A percentile compares a stretch with the other conserved stretches of the same genome.
Conservation (phyloP, 441 rosid genomes). For the Gossypium schwendimanii region DNA sequence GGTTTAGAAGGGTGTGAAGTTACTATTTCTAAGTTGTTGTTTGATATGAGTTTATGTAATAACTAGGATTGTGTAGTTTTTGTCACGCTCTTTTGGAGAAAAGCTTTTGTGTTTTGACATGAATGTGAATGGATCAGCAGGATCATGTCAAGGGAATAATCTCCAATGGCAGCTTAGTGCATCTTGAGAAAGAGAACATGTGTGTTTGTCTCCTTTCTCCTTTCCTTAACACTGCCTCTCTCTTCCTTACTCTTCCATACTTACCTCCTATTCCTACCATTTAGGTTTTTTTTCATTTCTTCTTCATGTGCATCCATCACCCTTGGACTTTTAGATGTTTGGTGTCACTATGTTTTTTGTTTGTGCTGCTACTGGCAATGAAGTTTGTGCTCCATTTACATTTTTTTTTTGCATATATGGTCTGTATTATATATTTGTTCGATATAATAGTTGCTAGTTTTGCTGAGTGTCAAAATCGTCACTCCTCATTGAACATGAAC, state of each 20-base stretch:
- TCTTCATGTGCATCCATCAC: constrained; percentile 22
- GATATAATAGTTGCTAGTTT: background rate
- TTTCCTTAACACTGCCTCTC: constrained; percentile 80
- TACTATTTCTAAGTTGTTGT: constrained; percentile 26
- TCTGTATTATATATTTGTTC: background rate
- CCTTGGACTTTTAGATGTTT: constrained; percentile 22
- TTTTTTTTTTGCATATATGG: background rate
- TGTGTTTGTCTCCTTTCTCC: constrained; percentile 99
- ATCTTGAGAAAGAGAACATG: constrained; percentile 93
- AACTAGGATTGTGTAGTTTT: background rate
- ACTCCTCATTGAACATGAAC: background rate
- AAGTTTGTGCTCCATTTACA: background rate
- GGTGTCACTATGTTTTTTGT: constrained; percentile 3
- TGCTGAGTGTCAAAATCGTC: background rate
- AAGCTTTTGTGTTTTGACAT: constrained; percentile 61
- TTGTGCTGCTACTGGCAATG: background rate
- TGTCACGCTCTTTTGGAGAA: constrained; percentile 44
- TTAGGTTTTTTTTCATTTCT: constrained; percentile 24
- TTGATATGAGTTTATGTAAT: background rate
- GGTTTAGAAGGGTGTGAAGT: constrained; percentile 29
- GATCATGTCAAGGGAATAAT: constrained; percentile 90
- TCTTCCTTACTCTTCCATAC: constrained; percentile 75
- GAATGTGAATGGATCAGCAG: constrained; percentile 98
- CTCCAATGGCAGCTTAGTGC: constrained; percentile 99
- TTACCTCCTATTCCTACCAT: constrained; percentile 54